Percentiles rank a stretch among this genome's conserved stretches.
These are phyloP conservation scores for Mucuna pruriens DNA, from an alignment of 306 rosid genomes.

Conservation along the genomic window DNA sequence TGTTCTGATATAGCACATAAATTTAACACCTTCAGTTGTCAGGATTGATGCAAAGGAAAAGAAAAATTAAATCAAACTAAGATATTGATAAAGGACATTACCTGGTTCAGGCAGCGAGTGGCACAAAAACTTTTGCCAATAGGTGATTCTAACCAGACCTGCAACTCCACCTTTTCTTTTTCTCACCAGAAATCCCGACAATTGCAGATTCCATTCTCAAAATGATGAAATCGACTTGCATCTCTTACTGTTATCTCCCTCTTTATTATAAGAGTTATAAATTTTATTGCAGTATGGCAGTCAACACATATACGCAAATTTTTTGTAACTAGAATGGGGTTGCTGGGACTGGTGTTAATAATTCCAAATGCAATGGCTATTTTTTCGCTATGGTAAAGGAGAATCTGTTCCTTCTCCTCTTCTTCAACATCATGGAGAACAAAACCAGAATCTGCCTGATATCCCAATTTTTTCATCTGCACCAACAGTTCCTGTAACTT, in stretches of 20 bases:
- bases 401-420: slow-evolving; percentile 70
- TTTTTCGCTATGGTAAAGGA: slow-evolving; percentile 67
- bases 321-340: slow-evolving; percentile 58
- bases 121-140: slow-evolving; percentile 9
- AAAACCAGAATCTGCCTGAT: slow-evolving; percentile 55
- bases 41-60: slow-evolving; percentile 6
- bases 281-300: slow-evolving; percentile 66
- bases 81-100: background rate
- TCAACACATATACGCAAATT: slow-evolving; percentile 67
- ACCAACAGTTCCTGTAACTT: slow-evolving; percentile 62
- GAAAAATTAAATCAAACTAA: background rate
- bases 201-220: slow-evolving; percentile 60
- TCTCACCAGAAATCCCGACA: slow-evolving; percentile 69
- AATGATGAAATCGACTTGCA: slow-evolving; percentile 70
- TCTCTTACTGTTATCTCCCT: slow-evolving; percentile 63
- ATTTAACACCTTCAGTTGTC: background rate
- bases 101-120: slow-evolving; percentile 30
- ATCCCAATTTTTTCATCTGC: slow-evolving; percentile 65
- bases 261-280: slow-evolving; percentile 54
- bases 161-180: slow-evolving; percentile 22
- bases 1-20: background rate
- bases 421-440: slow-evolving; percentile 66
- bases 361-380: slow-evolving; percentile 68
- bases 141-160: slow-evolving; percentile 20
- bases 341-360: slow-evolving; percentile 43